Conservation (phyloP, 257 asterid species). For the Solanum commersonii region DNA sequence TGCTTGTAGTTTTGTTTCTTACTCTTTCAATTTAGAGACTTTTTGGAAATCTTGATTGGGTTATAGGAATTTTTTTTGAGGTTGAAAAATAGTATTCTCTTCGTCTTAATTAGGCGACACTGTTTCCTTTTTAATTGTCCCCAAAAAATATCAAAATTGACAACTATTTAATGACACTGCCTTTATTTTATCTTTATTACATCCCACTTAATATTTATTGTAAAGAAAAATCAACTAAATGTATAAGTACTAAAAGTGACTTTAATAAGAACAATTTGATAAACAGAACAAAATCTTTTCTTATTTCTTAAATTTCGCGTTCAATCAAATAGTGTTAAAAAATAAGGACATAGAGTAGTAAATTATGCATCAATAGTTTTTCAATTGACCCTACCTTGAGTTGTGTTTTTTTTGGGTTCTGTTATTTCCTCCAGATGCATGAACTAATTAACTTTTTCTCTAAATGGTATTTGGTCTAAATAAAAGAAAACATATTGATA, state of each 20-base stretch:
- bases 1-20: too few relatives aligned
- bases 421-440: not conserved
- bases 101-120: too few relatives aligned
- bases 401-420: not conserved
- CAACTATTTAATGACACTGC: too few relatives aligned
- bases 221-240: too few relatives aligned
- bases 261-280: not conserved
- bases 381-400: not conserved
- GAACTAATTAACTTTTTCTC: not conserved
- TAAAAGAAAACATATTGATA: not conserved
- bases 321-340: too few relatives aligned
- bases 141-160: not conserved
- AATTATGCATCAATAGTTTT: not conserved
- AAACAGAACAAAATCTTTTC: too few relatives aligned
- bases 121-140: too few relatives aligned
- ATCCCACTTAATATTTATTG: too few relatives aligned
- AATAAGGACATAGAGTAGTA: not conserved
- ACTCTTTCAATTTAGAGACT: too few relatives aligned
- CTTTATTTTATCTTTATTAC: too few relatives aligned
- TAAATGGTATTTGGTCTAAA: not conserved
- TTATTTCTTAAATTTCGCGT: too few relatives aligned
- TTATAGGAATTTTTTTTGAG: not conserved
- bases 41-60: too few relatives aligned
- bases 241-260: not conserved
- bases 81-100: not conserved